A percentile compares a stretch with the other conserved stretches of the same genome.
Evolutionary conservation across 2,329 filamentous ascomycete species (phyloP).

Genomic region (Rhynchosporium agropyri): DNA sequence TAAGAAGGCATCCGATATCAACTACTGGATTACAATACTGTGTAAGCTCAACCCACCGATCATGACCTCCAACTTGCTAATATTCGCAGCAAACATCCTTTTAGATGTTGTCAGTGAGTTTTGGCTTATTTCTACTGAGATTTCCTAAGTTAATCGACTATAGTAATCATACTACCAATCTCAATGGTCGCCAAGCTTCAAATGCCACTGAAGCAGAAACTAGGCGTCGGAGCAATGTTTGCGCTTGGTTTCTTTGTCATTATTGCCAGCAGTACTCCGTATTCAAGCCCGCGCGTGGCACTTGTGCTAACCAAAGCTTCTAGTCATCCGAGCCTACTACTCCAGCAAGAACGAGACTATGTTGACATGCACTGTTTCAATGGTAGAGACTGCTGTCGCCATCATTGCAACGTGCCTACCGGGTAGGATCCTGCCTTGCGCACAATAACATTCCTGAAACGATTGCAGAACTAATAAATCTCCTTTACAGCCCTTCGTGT

Average conservation of each 20-base stretch:
- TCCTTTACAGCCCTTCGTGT: constrained; percentile 26
- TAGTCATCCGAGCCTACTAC: constrained; percentile 44
- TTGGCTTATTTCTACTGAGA: neutral
- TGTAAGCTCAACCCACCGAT: neutral
- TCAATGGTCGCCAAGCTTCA: constrained; percentile 44
- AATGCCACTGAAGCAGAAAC: constrained; percentile 33
- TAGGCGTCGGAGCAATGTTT: constrained; percentile 24
- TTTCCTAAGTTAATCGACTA: constrained; percentile 1
- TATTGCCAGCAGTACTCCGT: constrained; percentile 19
- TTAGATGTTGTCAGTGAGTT: constrained; percentile 9
- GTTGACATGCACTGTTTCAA: constrained; percentile 46
- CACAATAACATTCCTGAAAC: neutral
- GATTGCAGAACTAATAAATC: neutral
- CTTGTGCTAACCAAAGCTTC: neutral
- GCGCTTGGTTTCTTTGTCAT: constrained; percentile 24
- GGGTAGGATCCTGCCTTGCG: neutral
- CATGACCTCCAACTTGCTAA: neutral
- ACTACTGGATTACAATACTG: constrained; percentile 26
- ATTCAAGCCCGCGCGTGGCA: constrained; percentile 13
- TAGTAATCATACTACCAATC: constrained; percentile 43
- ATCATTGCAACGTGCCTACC: constrained; percentile 43
- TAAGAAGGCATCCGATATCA: constrained; percentile 23
- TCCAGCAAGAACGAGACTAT: constrained; percentile 44
- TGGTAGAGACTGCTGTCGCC: constrained; percentile 46
- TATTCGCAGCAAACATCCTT: neutral